Evolutionary conservation across 805 yeast species (phyloP).

Genomic region (Komagataella mondaviorum): DNA sequence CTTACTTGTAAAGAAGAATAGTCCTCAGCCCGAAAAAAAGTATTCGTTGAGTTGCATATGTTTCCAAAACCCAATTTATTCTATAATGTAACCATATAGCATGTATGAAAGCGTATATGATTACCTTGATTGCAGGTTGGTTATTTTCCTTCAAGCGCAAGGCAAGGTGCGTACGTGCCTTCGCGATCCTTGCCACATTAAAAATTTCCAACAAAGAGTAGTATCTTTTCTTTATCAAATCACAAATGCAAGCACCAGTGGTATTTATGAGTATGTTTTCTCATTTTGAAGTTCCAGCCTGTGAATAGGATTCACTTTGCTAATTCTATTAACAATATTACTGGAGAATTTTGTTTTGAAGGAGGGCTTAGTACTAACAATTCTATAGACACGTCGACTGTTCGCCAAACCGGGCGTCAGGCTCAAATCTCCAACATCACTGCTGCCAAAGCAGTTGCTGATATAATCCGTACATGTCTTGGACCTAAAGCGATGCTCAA

Average conservation of each 20-base stretch:
- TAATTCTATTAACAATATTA: neutral
- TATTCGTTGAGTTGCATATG: too few relatives aligned
- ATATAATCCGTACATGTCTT: slow-evolving; percentile 91
- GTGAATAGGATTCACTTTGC: neutral
- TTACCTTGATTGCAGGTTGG: too few relatives aligned
- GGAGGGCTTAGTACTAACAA: slow-evolving; percentile 5
- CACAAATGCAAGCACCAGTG: slow-evolving; percentile 69
- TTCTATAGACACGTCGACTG: slow-evolving; percentile 55
- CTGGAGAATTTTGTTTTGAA: neutral
- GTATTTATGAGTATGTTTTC: slow-evolving; percentile 46
- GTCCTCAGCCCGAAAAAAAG: too few relatives aligned
- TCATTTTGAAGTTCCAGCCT: neutral
- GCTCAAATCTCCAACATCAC: slow-evolving; percentile 96
- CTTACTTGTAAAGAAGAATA: too few relatives aligned
- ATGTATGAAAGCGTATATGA: too few relatives aligned
- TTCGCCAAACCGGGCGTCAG: slow-evolving; percentile 91
- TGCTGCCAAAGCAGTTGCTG: slow-evolving; percentile 99
- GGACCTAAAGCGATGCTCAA: slow-evolving; percentile 99
- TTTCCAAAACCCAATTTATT: too few relatives aligned
- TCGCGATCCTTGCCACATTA: neutral
- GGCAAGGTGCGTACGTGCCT: too few relatives aligned
- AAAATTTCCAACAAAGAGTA: neutral
- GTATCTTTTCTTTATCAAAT: neutral
- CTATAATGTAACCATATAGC: too few relatives aligned
- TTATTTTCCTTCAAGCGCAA: too few relatives aligned